Evolutionary conservation across 1,139 yeast species (phyloP), one percentile per base, ranked within the genome.

Genomic region (Hansenula lynferdii): DNA sequence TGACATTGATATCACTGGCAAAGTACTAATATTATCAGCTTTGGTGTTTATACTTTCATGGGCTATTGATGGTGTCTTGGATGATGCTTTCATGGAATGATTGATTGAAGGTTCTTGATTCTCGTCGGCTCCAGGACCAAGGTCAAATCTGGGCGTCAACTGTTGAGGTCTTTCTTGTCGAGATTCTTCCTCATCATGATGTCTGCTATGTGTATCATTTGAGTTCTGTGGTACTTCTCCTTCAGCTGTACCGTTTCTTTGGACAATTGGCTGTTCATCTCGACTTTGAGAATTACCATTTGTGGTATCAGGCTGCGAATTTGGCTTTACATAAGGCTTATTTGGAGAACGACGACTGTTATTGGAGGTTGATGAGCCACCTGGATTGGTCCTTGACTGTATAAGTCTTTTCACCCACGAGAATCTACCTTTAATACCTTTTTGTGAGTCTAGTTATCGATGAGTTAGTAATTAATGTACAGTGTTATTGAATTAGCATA

Each of bases 1-100:
- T 18, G 69, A 61, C 31, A 74, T 61, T 16, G 81, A 75, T 43
- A 74, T 67, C 35, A 76, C 57, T 0, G 83, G 81, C 5, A 64
- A 66, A 18, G 80, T 74, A 46, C 78, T 72, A 33, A 70, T 60
- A 46, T 66, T 65, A 39, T 67, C 72, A 11, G 56, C 49, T 32
- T 40, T 39, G 32, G 44, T 26, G 45, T 28, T 17, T 3, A 40
- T 21, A 17, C 47, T 45, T 15, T 41, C 46, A 4, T 36, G 46
- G 1, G 45, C 40, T 11, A 44, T 21, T 6, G 49, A 41, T 9
- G 39, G 32, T 9, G 42, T 26, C 19, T 42, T 40, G 1, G 40
- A 37, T 18, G 21, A 19, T 4, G 35, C 15, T 31, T 17, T 22
- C 18, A 26, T 32, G 17, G 28, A 34, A 24, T 17, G 38, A 23